These are phyloP conservation scores for Solanum neorickii DNA, from an alignment of 257 asterid genomes.

Conservation along the genomic window DNA sequence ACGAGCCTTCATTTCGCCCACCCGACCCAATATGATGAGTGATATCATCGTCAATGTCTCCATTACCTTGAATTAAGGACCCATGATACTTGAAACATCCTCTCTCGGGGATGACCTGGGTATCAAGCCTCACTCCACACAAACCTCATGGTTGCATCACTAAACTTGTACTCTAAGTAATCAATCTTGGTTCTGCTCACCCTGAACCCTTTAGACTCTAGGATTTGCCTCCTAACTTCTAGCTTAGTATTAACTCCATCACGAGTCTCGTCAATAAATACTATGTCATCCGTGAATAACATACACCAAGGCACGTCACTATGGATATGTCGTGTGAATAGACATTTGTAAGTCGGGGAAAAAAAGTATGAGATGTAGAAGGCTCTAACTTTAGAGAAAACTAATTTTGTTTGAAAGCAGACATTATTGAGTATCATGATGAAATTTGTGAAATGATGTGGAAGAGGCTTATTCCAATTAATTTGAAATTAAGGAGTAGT, in stretches of 20 bases:
- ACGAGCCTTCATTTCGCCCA: background rate
- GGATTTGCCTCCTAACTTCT: background rate
- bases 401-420: background rate
- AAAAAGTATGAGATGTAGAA: background rate
- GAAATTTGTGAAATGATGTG: background rate
- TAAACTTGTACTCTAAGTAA: background rate
- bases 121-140: background rate
- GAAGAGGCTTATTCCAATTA: background rate
- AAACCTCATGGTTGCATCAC: background rate
- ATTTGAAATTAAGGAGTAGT: background rate
- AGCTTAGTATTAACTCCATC: background rate
- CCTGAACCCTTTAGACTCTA: background rate
- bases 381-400: background rate
- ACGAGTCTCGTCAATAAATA: background rate
- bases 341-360: background rate
- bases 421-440: background rate
- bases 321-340: background rate
- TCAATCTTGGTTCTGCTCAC: background rate
- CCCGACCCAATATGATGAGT: background rate
- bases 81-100: background rate
- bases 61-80: background rate
- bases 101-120: background rate
- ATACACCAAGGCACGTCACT: background rate
- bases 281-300: background rate
- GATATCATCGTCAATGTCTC: background rate